Evolutionary conservation across 176 grass and related monocot genomes (phyloP).

Genomic region (Oryza glaberrima): DNA sequence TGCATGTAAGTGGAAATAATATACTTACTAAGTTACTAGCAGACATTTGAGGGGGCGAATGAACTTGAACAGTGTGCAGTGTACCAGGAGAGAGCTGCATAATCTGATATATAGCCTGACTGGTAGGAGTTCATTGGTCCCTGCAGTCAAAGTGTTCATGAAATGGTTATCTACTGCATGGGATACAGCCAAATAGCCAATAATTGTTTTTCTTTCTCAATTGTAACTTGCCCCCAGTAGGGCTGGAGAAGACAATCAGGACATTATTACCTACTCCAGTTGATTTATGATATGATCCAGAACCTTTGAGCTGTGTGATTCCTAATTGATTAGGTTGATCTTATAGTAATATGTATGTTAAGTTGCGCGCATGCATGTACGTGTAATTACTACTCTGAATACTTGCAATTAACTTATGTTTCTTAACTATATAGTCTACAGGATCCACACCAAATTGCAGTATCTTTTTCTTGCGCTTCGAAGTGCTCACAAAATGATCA

Average conservation of each 20-base stretch:
- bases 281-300: not conserved
- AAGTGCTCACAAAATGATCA: slow-evolving; percentile 37
- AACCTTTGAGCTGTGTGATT: not conserved
- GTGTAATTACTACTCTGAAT: slow-evolving; percentile 23
- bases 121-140: not conserved
- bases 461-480: slow-evolving; percentile 18
- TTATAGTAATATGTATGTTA: slow-evolving; percentile 1
- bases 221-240: slow-evolving; percentile 5
- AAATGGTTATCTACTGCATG: slow-evolving; percentile 20
- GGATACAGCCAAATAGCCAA: not conserved
- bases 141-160: slow-evolving; percentile 3
- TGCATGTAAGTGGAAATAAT: slow-evolving; percentile 37
- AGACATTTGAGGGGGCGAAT: not conserved
- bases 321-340: not conserved
- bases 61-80: slow-evolving; percentile 3
- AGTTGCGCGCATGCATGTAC: slow-evolving; percentile 35
- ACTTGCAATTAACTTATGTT: not conserved
- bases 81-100: not conserved
- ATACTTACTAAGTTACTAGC: not conserved
- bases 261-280: not conserved
- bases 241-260: slow-evolving; percentile 4
- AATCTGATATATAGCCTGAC: not conserved
- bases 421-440: not conserved
- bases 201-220: not conserved
- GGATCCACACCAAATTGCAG: slow-evolving; percentile 12